A percentile compares a stretch with the other conserved stretches of the same genome.
phyloP scores from a whole-genome alignment of 2,329 filamentous ascomycete genomes.

The Sclerotinia borealis region DNA sequence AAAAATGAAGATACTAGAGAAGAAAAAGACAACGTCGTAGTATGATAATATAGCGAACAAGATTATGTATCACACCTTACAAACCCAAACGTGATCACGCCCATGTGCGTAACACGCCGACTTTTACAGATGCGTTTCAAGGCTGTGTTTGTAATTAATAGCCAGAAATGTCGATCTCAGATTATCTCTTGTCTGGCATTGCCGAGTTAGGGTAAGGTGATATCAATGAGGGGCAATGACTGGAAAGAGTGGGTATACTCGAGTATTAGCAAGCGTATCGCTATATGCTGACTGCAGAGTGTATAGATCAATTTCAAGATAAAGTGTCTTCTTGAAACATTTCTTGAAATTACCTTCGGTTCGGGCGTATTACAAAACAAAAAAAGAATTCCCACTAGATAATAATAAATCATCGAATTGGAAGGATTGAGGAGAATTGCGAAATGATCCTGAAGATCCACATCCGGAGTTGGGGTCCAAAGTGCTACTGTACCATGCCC shows the following conservation, averaged over 20 bases:
- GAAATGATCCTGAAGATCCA: not conserved
- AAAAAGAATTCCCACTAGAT: not conserved
- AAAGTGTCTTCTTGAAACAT: not conserved
- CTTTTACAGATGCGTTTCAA: not conserved
- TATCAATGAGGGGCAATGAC: not conserved
- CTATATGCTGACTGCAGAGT: not conserved
- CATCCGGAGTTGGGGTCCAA: conserved; percentile 9
- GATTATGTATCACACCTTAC: not conserved
- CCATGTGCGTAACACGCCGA: not conserved
- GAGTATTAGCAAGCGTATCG: not conserved
- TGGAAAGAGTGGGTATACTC: not conserved
- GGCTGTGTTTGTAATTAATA: not conserved
- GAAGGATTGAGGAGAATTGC: conserved; percentile 1
- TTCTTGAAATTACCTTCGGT: not conserved
- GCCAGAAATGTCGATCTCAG: not conserved
- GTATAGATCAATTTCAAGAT: not conserved
- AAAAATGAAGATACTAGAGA: not conserved
- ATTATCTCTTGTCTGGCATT: not conserved
- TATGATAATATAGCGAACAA: not conserved
- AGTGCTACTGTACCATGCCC: too few species aligned
- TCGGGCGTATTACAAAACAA: not conserved
- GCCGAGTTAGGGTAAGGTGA: not conserved
- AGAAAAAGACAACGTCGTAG: not conserved
- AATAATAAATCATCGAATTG: not conserved
- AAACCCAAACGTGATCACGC: not conserved